Evolutionary conservation across 1,139 yeast genomes (phyloP).

Genomic region (Schizosaccharomyces versatilis): DNA sequence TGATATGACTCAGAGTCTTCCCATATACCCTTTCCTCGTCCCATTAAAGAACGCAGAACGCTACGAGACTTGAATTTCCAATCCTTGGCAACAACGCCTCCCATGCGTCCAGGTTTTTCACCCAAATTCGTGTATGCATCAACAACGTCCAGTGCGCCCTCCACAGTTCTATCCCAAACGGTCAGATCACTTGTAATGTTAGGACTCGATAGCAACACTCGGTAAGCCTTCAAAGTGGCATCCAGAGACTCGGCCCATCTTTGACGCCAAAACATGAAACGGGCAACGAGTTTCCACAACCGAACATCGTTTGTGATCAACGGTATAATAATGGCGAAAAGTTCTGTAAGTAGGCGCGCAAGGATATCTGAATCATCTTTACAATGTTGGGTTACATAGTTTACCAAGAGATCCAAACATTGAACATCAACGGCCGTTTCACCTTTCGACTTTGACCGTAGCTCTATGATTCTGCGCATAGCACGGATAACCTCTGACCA

Average conservation of each 20-base stretch:
- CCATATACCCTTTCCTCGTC: slow-evolving; percentile 6
- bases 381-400: slow-evolving; percentile 2
- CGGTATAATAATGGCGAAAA: slow-evolving; percentile 23
- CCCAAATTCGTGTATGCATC: slow-evolving; percentile 81
- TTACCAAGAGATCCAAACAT: slow-evolving; percentile 43
- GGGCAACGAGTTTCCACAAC: slow-evolving; percentile 65
- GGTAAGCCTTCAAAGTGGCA: slow-evolving; percentile 66
- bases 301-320: slow-evolving; percentile 50
- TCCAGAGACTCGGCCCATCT: slow-evolving; percentile 77
- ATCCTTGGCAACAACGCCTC: slow-evolving; percentile 66
- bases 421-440: slow-evolving; percentile 57
- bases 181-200: slow-evolving; percentile 39
- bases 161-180: slow-evolving; percentile 64
- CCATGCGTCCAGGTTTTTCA: slow-evolving; percentile 63
- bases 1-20: slow-evolving; percentile 6
- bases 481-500: slow-evolving; percentile 80
- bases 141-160: slow-evolving; percentile 36
- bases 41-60: slow-evolving; percentile 7
- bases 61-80: slow-evolving; percentile 70
- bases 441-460: slow-evolving; percentile 30
- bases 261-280: slow-evolving; percentile 69
- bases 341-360: slow-evolving; percentile 17
- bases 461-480: slow-evolving; percentile 35
- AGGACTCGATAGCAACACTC: slow-evolving; percentile 38
- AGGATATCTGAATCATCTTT: slow-evolving; percentile 14